Evolutionary conservation across 495 filamentous ascomycete species (phyloP), one percentile per base, ranked within the genome.

Genomic region (Aspergillus heteromorphus): DNA sequence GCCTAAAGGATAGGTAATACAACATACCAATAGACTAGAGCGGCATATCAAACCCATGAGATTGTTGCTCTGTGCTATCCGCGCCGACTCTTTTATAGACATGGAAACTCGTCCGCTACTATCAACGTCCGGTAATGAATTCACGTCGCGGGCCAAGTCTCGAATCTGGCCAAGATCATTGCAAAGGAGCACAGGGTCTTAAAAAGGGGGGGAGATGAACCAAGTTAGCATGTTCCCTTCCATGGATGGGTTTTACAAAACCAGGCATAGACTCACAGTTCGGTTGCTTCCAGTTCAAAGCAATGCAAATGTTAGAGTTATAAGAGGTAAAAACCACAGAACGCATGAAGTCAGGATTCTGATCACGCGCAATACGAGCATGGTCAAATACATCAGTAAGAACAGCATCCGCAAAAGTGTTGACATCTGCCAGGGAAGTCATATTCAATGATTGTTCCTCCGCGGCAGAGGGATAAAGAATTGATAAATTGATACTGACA

Each of bases 201-300:
- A 19, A n/a, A 48, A 29, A 5, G 21, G 58, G 30, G 58, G 40
- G 31, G 9, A 4, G n/a, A n/a, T n/a, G n/a, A n/a, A n/a, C n/a
- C 11, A n/a, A 14, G 34, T 57, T 48, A 59, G 45, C 23, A 29
- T 36, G 17, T 30, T 14, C 2, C 8, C 4, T 31, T n/a, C 4
- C 9, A 23, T n/a, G 3, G 21, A 27, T 27, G 8, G 13, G 36
- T 50, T 49, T 40, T 45, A 27, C 7, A 38, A 18, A 8, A 13
- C 9, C 40, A 21, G 40, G 25, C 7, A 40, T n/a, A 25, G 10
- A 70, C 83, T 73, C 69, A 89, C 87, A 98, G 60, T 97, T 98
- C 10, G 93, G 93, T 67, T 98, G 93, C 70, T 98, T 98, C 95
- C 95, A 98, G 67, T 97, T 97, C 49, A 98, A 63, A 4, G 92